These are phyloP conservation scores for Tetrahymena elliotti DNA, from an alignment of 73 alveolate species.

Conservation along the genomic window DNA sequence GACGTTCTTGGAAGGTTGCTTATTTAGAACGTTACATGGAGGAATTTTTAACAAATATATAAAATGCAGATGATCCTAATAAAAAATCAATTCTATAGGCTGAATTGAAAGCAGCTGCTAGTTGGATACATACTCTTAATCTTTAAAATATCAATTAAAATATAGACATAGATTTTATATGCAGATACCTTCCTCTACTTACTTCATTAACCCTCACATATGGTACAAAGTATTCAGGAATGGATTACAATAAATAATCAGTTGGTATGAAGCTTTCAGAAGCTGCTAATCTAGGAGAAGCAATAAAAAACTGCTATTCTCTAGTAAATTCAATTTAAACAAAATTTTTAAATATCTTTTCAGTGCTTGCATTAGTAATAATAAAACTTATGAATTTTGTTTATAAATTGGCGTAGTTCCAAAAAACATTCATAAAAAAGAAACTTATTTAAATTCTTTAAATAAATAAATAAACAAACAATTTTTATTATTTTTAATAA, in stretches of 20 bases:
- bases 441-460: neutral
- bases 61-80: slow-evolving; percentile 5
- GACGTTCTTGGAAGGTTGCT: slow-evolving; percentile 66
- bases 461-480: too few relatives aligned
- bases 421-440: neutral
- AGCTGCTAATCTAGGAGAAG: slow-evolving; percentile 49
- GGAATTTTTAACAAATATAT: slow-evolving; percentile 38
- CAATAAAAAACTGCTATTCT: slow-evolving; percentile 26
- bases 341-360: neutral
- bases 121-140: slow-evolving; percentile 58
- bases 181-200: slow-evolving; percentile 56
- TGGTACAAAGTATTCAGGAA: slow-evolving; percentile 63
- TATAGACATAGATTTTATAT: slow-evolving; percentile 62
- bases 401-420: neutral
- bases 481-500: too few relatives aligned
- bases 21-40: slow-evolving; percentile 63
- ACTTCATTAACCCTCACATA: slow-evolving; percentile 56
- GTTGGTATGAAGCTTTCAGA: slow-evolving; percentile 79
- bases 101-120: slow-evolving; percentile 57
- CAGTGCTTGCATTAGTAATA: neutral
- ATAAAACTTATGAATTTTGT: neutral
- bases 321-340: neutral
- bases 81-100: slow-evolving; percentile 44
- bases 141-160: slow-evolving; percentile 65
- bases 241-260: slow-evolving; percentile 64